phyloP scores from a whole-genome alignment of 2,329 filamentous ascomycete genomes.

The Fusarium buxicola region DNA sequence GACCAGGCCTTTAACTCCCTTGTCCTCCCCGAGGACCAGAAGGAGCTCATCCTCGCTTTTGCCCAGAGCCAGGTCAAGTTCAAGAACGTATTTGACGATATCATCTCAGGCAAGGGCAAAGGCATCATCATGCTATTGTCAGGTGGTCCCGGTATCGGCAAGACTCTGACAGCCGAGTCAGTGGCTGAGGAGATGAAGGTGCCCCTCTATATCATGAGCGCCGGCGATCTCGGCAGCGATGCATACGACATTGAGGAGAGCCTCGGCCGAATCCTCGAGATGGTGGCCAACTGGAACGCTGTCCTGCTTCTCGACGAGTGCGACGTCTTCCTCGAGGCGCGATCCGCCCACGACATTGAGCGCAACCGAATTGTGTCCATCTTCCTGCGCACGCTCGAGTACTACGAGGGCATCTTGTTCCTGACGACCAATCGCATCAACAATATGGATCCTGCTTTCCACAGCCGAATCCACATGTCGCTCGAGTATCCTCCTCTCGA shows the following conservation, averaged over 20 bases:
- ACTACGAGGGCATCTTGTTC: slow-evolving; percentile 62
- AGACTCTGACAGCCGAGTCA: slow-evolving; percentile 61
- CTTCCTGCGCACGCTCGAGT: slow-evolving; percentile 59
- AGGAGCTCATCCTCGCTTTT: slow-evolving; percentile 64
- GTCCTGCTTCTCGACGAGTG: slow-evolving; percentile 52
- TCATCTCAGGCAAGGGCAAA: slow-evolving; percentile 64
- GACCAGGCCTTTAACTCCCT: slow-evolving; percentile 61
- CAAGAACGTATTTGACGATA: slow-evolving; percentile 60
- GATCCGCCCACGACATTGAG: slow-evolving; percentile 49
- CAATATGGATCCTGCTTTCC: slow-evolving; percentile 60
- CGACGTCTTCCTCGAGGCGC: slow-evolving; percentile 59
- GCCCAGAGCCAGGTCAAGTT: slow-evolving; percentile 59
- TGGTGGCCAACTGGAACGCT: slow-evolving; percentile 68
- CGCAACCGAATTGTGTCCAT: slow-evolving; percentile 52
- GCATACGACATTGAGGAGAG: slow-evolving; percentile 73
- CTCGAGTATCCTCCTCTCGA: slow-evolving; percentile 60
- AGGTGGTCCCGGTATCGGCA: slow-evolving; percentile 62
- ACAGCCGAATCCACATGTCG: slow-evolving; percentile 61
- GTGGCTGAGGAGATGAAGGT: slow-evolving; percentile 62
- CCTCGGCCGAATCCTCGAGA: slow-evolving; percentile 66
- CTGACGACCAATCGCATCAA: slow-evolving; percentile 61
- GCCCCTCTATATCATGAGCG: slow-evolving; percentile 64
- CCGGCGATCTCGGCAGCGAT: slow-evolving; percentile 78
- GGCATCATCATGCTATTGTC: slow-evolving; percentile 63
- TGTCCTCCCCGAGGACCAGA: slow-evolving; percentile 61